Evolutionary conservation across 805 yeast genomes (phyloP), one percentile per base, ranked within the genome.

Genomic region (Torulaspora maleeae): DNA sequence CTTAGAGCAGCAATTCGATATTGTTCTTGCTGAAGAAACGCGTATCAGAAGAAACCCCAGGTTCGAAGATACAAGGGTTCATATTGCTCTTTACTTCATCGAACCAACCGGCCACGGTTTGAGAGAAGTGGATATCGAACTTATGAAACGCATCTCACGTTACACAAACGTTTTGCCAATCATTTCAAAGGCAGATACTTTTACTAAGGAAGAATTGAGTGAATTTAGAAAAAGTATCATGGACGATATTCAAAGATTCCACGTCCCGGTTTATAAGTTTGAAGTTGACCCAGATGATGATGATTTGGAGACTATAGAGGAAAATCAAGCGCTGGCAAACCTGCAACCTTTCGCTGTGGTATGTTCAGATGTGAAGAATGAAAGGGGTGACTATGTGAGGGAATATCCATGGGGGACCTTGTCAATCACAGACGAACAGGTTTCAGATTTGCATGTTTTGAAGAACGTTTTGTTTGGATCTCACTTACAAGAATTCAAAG

Each of bases 21-120:
- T 75, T 45, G 88, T 86, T 0, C 73, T 89, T 38, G 87, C 86
- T 1, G 96, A 89, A 63, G 96, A 89, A 64, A 85, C 93, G 1
- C 75, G 91, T 51, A 86, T 89, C 52, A 77, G 77, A 64, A 82
- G 97, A 74, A 86, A 87, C 61, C 95, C 95, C 20, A 73, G 86
- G 52, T 81, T 83, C 59, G 82, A 77, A 54, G 91, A 86, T 67
- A 75, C 89, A 13, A 73, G 93, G 56, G 86, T 85, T 34, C 93
- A 85, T 60, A 80, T 79, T 6, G 76, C 83, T 50, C 64, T 85
- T 38, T 85, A 85, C 61, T 84, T 85, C 59, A 76, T 85, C 52
- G 79, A 83, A 41, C 83, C 91, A 1, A 72, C 81, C 3, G 95
- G 95, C 13, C 93, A 85, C 61, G 90, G 91, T 1, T 71, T 85